Evolutionary conservation across 371 early-diverging fungal species (phyloP).

Genomic region (Chytridium lagenaria): DNA sequence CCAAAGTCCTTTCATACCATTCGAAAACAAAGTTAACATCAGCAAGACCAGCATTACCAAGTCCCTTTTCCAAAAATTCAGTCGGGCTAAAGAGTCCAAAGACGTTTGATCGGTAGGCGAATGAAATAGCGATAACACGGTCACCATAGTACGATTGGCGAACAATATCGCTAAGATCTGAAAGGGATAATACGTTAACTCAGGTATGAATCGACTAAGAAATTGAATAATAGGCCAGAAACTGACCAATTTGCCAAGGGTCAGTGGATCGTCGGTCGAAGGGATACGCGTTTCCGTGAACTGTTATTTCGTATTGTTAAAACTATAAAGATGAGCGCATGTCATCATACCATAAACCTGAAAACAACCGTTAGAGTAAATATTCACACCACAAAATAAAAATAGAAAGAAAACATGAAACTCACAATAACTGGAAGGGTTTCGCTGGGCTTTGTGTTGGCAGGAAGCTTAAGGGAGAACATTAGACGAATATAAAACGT

Average conservation of each 20-base stretch:
- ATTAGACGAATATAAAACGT: not conserved
- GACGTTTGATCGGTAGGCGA: slow-evolving; percentile 15
- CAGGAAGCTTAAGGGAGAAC: not conserved
- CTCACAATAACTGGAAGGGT: slow-evolving; percentile 17
- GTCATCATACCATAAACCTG: too few species aligned
- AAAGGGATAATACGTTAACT: too few species aligned
- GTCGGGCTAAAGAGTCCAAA: not conserved
- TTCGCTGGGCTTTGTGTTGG: not conserved
- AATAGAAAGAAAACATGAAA: too few species aligned
- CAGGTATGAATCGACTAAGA: too few species aligned
- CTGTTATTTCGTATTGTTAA: too few species aligned
- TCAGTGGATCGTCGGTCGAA: not conserved
- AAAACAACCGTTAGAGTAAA: too few species aligned
- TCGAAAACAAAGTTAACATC: slow-evolving; percentile 3
- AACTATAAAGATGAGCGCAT: too few species aligned
- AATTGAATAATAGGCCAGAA: too few species aligned
- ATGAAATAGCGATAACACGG: slow-evolving; percentile 16
- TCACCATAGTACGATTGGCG: not conserved
- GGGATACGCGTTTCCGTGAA: not conserved
- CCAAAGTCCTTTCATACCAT: slow-evolving; percentile 5
- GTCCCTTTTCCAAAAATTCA: not conserved
- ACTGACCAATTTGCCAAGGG: not conserved
- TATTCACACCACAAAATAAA: too few species aligned
- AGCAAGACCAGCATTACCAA: not conserved
- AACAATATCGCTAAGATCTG: slow-evolving; percentile 11